Percentiles rank a stretch among this genome's conserved stretches.
phyloP scores from a whole-genome alignment of 495 filamentous ascomycete species.

The Gamarada debralockiae region DNA sequence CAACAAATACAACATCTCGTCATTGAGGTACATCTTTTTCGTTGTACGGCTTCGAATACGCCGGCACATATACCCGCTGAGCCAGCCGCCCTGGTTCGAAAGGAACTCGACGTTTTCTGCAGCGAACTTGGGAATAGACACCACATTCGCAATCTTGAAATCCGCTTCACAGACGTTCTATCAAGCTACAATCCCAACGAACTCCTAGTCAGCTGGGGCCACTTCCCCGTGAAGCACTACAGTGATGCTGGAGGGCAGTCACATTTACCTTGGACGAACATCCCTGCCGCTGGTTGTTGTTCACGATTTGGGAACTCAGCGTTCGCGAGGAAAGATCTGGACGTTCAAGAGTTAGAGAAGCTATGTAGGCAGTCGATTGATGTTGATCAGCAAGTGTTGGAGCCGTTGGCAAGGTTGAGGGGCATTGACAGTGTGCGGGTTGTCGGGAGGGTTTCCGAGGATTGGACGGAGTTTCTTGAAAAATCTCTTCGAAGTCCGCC shows the following conservation, averaged over 20 bases:
- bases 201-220: not conserved
- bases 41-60: not conserved
- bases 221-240: slow-evolving; percentile 1
- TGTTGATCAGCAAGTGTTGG: slow-evolving; percentile 6
- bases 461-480: slow-evolving; percentile 2
- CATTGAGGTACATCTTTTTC: slow-evolving; percentile 4
- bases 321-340: not conserved
- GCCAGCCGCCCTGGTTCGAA: not conserved
- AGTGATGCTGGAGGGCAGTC: not conserved
- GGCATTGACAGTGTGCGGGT: not conserved
- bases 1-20: slow-evolving; percentile 1
- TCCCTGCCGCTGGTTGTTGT: not conserved
- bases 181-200: slow-evolving; percentile 1
- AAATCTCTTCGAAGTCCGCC: too few species aligned
- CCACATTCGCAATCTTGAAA: not conserved
- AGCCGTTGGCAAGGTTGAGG: slow-evolving; percentile 2
- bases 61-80: not conserved
- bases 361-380: slow-evolving; percentile 9
- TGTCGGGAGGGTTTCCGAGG: slow-evolving; percentile 1
- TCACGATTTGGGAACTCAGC: not conserved
- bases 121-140: not conserved
- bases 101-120: not conserved
- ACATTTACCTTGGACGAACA: too few species aligned
- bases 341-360: not conserved
- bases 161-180: not conserved